phyloP scores from a whole-genome alignment of 805 yeast genomes.

The Suhomyces vadensis region DNA sequence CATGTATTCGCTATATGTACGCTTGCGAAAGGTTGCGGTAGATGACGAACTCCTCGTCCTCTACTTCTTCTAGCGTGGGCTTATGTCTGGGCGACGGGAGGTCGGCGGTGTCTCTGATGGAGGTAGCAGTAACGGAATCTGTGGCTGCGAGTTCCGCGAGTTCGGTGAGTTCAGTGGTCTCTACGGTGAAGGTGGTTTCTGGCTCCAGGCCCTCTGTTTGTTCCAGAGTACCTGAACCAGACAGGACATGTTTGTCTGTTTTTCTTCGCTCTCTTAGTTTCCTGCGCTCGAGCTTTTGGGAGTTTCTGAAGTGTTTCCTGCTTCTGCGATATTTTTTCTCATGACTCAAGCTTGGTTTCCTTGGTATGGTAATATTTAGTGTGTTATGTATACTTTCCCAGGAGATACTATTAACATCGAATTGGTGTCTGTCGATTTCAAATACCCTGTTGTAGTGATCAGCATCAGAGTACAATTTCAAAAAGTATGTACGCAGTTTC shows the following conservation, averaged over 20 bases:
- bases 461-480: slow-evolving; percentile 18
- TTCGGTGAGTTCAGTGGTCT: too few relatives aligned
- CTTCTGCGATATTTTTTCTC: slow-evolving; percentile 2
- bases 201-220: too few relatives aligned
- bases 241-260: neutral
- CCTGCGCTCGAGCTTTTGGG: slow-evolving; percentile 9
- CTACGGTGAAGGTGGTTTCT: neutral
- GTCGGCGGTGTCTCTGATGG: neutral
- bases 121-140: neutral
- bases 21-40: slow-evolving; percentile 8
- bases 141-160: too few relatives aligned
- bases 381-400: neutral
- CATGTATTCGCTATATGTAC: neutral
- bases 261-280: neutral
- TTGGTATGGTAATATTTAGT: neutral
- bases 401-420: neutral
- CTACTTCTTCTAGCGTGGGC: slow-evolving; percentile 29
- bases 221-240: neutral
- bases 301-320: neutral
- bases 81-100: neutral
- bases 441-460: slow-evolving; percentile 21
- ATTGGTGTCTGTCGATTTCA: slow-evolving; percentile 13
- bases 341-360: neutral
- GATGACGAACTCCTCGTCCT: slow-evolving; percentile 31
- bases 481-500: slow-evolving; percentile 14